phyloP scores from a whole-genome alignment of 2,329 filamentous ascomycete species.

The Colletotrichum sp. region DNA sequence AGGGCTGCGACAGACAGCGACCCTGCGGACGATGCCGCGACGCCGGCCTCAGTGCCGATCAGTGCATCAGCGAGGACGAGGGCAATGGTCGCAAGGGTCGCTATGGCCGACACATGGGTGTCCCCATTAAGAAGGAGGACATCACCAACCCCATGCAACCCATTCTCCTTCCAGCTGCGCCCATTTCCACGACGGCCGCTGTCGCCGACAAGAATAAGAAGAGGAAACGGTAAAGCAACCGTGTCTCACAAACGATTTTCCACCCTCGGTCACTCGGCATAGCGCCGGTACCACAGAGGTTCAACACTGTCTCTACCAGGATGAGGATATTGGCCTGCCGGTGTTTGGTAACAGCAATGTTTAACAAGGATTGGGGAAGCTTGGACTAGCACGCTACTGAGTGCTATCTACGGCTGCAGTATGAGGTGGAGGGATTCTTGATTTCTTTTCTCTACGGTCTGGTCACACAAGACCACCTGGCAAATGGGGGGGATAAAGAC shows the following conservation, averaged over 20 bases:
- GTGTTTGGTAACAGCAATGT: neutral
- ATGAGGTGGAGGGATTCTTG: neutral
- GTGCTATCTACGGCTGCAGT: neutral
- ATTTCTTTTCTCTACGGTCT: neutral
- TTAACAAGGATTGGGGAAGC: neutral
- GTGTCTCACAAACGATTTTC: neutral
- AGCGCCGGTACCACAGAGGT: neutral
- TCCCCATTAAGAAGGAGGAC: constrained; percentile 66
- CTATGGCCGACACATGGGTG: constrained; percentile 77
- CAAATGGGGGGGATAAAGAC: neutral
- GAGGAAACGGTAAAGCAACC: constrained; percentile 58
- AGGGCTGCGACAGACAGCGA: constrained; percentile 95
- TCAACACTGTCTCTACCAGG: constrained; percentile 1
- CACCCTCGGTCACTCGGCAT: neutral
- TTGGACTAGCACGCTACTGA: neutral
- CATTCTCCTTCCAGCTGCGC: constrained; percentile 48
- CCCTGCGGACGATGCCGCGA: constrained; percentile 96
- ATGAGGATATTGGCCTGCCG: neutral
- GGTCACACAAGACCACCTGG: constrained; percentile 8
- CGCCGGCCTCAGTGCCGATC: constrained; percentile 89
- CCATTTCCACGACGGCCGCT: constrained; percentile 41
- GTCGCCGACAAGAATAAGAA: constrained; percentile 65
- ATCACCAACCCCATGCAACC: constrained; percentile 39
- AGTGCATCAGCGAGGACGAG: constrained; percentile 97
- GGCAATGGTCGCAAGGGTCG: constrained; percentile 96